A percentile compares a stretch with the other conserved stretches of the same genome.
Conservation (phyloP, 2,329 filamentous ascomycete species). For the Cryphonectria parasitica region DNA sequence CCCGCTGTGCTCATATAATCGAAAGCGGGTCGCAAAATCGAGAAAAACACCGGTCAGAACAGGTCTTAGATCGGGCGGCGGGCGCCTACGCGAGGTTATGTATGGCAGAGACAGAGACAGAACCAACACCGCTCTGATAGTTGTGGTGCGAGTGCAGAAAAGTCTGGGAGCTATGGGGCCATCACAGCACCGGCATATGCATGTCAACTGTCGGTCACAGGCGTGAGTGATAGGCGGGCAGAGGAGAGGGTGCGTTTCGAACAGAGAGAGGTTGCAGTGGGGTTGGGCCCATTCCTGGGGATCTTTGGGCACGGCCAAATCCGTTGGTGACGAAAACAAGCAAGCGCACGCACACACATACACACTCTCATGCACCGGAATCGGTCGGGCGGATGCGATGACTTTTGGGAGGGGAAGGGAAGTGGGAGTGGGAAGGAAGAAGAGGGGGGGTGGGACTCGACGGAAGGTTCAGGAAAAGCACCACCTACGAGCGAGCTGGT, state of each 20-base stretch:
- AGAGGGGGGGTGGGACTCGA: not conserved
- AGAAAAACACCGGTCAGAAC: slow-evolving; percentile 40
- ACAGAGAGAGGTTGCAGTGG: slow-evolving; percentile 25
- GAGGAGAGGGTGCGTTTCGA: slow-evolving; percentile 21
- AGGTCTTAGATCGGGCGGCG: slow-evolving; percentile 37
- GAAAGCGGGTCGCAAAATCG: slow-evolving; percentile 47
- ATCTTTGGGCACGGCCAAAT: slow-evolving; percentile 13
- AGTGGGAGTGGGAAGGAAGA: not conserved
- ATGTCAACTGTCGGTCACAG: slow-evolving; percentile 29
- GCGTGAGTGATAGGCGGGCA: slow-evolving; percentile 31
- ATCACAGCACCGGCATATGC: slow-evolving; percentile 29
- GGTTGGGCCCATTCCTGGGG: slow-evolving; percentile 10
- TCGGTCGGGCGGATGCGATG: slow-evolving; percentile 10
- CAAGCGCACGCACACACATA: not conserved
- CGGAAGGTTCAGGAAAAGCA: not conserved
- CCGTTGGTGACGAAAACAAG: slow-evolving; percentile 20
- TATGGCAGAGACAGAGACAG: slow-evolving; percentile 40
- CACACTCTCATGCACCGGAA: slow-evolving; percentile 7
- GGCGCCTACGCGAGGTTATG: slow-evolving; percentile 56
- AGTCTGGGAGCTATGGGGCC: slow-evolving; percentile 17
- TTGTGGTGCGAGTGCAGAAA: slow-evolving; percentile 4
- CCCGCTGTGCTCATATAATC: slow-evolving; percentile 40
- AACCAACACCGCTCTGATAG: slow-evolving; percentile 12
- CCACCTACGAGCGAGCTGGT: slow-evolving; percentile 1
- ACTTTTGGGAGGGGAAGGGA: not conserved